Conservation (phyloP, 495 filamentous ascomycete species). For the Bacidia rubella region DNA sequence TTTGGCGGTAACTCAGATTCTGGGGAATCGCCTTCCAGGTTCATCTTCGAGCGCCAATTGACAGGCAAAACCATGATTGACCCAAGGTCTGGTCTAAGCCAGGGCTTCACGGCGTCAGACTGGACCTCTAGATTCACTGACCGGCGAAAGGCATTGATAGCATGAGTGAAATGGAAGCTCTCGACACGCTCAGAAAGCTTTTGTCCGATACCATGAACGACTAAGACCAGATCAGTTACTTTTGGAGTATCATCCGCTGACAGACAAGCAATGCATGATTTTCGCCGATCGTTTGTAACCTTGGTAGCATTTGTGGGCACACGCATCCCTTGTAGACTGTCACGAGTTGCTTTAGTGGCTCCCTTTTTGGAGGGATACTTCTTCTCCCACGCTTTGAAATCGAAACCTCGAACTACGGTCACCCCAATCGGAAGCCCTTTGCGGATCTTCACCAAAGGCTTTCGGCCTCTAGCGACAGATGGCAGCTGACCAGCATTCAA, state of each 20-base stretch:
- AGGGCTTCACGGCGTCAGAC: slow-evolving; percentile 53
- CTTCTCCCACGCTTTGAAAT: slow-evolving; percentile 59
- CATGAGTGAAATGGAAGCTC: slow-evolving; percentile 92
- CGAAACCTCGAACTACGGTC: slow-evolving; percentile 77
- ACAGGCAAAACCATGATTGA: slow-evolving; percentile 61
- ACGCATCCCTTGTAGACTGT: slow-evolving; percentile 7
- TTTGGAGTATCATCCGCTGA: slow-evolving; percentile 51
- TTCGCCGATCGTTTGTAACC: slow-evolving; percentile 12
- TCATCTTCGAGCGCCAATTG: slow-evolving; percentile 83
- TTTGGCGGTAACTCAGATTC: slow-evolving; percentile 25
- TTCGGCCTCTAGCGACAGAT: slow-evolving; percentile 62
- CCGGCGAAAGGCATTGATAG: slow-evolving; percentile 81
- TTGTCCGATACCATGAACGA: slow-evolving; percentile 89
- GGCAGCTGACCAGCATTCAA: slow-evolving; percentile 67
- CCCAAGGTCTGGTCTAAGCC: slow-evolving; percentile 56
- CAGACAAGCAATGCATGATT: slow-evolving; percentile 36
- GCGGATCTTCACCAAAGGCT: slow-evolving; percentile 70
- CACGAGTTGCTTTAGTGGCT: slow-evolving; percentile 14
- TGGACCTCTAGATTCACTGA: slow-evolving; percentile 74
- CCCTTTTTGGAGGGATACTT: slow-evolving; percentile 49
- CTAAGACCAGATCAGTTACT: slow-evolving; percentile 76
- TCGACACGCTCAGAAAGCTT: slow-evolving; percentile 93
- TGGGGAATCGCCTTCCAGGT: slow-evolving; percentile 52
- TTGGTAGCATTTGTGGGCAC: slow-evolving; percentile 5
- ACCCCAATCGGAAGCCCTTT: slow-evolving; percentile 74